Base-by-base conservation (phyloP, 2,329 filamentous ascomycete species). In the Microascus cirrosus region DNA sequence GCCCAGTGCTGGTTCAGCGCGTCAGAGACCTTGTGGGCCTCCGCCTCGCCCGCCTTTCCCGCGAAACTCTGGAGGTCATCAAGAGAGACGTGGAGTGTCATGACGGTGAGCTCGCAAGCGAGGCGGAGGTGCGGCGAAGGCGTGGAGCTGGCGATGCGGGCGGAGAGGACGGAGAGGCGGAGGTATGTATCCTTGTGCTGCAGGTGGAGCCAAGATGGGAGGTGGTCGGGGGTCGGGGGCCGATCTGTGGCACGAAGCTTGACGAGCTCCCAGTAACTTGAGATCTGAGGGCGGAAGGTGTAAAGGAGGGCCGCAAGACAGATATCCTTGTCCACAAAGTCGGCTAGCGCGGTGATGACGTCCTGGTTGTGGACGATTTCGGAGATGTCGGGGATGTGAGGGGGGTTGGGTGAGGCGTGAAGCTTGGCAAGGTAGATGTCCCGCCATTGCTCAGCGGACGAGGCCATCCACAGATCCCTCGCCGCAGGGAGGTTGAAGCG, bases 11-110 rank as follows among this genome's bases (percentile, higher is more conserved):
- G 74, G 59, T 81, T 77, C 8, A 87, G 71, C 0, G 77, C 71
- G 0, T 81, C 78, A 61, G 83, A 84, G 15, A 83, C 76, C 7
- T 77, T 71, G 3, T 80, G 76, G 3, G 85, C 84, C 65, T 87
- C 82, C 36, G 86, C 83, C 60, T 84, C 80, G 25, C 83, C 84
- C 61, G 85, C 84, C 51, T 85, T 84, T 5, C 85, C 85, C 0
- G 83, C 81, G 62, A 88, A 87, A 3, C 85, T 75, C 63, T 87
- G 84, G 18, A 88, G 71, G 59, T 87, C 84, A 61, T 85, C 80
- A 2, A 87, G 71, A 0, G 82, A 82, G 51, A 85, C 77, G 65
- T 87, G 80, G 4, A 87, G 72, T 63, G 86, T 80, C 74, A 87
- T 79, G 59, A 84, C 71, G 12, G 86, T 72, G 1, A 86, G 71